Evolutionary conservation across 2,329 filamentous ascomycete genomes (phyloP).

Genomic region (Arthroderma sp.): DNA sequence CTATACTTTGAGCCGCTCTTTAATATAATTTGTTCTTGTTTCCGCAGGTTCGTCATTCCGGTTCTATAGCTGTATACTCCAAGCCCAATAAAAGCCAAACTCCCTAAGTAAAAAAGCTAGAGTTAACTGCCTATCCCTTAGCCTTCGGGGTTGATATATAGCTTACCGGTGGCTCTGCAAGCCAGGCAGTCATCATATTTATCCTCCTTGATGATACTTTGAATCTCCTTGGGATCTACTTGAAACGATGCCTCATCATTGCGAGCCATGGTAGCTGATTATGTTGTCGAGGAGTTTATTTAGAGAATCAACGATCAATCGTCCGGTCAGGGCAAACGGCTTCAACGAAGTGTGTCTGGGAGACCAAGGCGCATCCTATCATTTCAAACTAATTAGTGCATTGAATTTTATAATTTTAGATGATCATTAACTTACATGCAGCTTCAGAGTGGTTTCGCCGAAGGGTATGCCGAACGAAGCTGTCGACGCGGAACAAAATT

Average conservation of each 20-base stretch:
- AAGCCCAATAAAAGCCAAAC: slow-evolving; percentile 60
- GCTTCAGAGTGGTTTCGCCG: too few species aligned
- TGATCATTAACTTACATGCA: too few species aligned
- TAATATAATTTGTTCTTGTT: slow-evolving; percentile 49
- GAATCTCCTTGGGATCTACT: slow-evolving; percentile 45
- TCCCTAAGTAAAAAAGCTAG: slow-evolving; percentile 17
- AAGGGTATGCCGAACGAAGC: too few species aligned
- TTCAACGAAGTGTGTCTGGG: too few species aligned
- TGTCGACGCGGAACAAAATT: too few species aligned
- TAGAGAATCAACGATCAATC: too few species aligned
- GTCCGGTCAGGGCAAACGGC: too few species aligned
- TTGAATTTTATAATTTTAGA: too few species aligned
- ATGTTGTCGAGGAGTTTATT: not conserved
- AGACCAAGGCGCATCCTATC: too few species aligned
- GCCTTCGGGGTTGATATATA: slow-evolving; percentile 1
- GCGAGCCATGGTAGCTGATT: slow-evolving; percentile 4
- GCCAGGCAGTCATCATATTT: slow-evolving; percentile 51
- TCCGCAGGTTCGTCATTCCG: slow-evolving; percentile 57
- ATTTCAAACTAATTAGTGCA: too few species aligned
- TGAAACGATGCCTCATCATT: slow-evolving; percentile 38
- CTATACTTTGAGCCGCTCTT: slow-evolving; percentile 58
- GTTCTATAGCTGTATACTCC: slow-evolving; percentile 66
- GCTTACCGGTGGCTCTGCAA: slow-evolving; percentile 57
- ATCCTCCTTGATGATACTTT: slow-evolving; percentile 38
- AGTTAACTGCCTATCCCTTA: not conserved